These are phyloP conservation scores for Fusarium torulosum DNA, from an alignment of 2,329 filamentous ascomycete species.

Conservation along the genomic window DNA sequence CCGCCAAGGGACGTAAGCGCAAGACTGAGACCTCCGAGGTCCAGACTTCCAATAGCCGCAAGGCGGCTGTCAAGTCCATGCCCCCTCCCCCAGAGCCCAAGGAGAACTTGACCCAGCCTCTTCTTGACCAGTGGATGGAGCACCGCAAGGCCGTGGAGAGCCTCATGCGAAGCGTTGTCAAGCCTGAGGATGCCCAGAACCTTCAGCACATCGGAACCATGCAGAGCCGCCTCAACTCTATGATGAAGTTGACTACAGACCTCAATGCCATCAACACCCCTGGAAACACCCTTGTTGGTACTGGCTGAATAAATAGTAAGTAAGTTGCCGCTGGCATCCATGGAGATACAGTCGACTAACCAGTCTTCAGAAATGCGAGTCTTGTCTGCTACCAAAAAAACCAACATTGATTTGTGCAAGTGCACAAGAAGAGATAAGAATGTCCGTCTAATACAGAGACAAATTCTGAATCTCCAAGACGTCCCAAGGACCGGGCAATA, in stretches of 20 bases:
- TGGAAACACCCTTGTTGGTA: constrained; percentile 46
- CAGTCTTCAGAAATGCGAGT: constrained; percentile 25
- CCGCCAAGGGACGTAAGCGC: constrained; percentile 67
- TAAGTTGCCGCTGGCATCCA: constrained; percentile 8
- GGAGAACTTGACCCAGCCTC: constrained; percentile 54
- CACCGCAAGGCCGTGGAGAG: constrained; percentile 73
- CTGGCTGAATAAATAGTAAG: constrained; percentile 51
- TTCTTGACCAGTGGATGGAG: constrained; percentile 69
- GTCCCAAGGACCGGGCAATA: constrained; percentile 31
- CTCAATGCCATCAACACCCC: constrained; percentile 45
- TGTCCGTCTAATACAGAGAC: constrained; percentile 43
- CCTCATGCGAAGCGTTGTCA: constrained; percentile 64
- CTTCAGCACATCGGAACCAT: constrained; percentile 66
- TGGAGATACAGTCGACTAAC: constrained; percentile 18
- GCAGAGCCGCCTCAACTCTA: constrained; percentile 63
- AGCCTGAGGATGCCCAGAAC: constrained; percentile 66
- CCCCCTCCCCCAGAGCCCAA: constrained; percentile 51
- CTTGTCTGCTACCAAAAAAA: constrained; percentile 47
- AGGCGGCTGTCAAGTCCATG: constrained; percentile 61
- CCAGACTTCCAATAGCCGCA: constrained; percentile 59
- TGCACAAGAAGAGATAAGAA: constrained; percentile 40
- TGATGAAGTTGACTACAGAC: constrained; percentile 63
- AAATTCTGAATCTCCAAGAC: constrained; percentile 42
- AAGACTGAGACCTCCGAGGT: constrained; percentile 65
- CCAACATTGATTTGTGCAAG: constrained; percentile 41